Conservation (phyloP, 2,329 filamentous ascomycete species). For the Xylogone sp. region DNA sequence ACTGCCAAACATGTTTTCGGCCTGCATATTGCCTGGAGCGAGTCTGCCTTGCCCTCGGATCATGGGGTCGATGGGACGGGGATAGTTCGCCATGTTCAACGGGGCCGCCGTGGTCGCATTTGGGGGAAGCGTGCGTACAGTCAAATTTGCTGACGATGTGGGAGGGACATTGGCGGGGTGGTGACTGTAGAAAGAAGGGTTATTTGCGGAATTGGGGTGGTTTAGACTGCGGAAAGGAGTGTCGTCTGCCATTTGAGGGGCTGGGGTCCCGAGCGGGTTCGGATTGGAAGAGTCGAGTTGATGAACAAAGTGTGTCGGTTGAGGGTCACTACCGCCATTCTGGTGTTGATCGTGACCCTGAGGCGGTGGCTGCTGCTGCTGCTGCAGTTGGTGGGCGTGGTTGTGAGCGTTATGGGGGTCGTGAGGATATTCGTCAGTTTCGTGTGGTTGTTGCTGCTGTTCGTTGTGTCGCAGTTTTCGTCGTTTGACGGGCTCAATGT, state of each 20-base stretch:
- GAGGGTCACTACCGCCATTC: conserved; percentile 24
- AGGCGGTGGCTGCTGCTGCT: neutral
- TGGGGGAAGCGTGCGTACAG: neutral
- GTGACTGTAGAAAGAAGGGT: neutral
- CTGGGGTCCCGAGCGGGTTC: neutral
- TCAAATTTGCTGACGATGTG: neutral
- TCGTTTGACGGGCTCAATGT: neutral
- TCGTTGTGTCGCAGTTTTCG: neutral
- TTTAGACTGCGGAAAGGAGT: neutral
- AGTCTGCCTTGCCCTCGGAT: neutral
- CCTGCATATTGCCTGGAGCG: neutral
- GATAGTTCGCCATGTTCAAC: neutral
- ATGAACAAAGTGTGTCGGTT: neutral
- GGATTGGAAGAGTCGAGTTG: neutral
- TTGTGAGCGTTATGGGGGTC: neutral
- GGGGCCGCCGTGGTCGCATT: neutral
- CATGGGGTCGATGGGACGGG: neutral
- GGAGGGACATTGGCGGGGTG: neutral
- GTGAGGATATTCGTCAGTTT: neutral
- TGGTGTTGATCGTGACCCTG: neutral
- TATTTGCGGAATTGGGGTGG: neutral
- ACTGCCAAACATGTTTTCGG: neutral
- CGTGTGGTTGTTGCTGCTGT: neutral
- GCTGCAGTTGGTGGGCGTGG: neutral
- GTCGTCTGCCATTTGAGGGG: neutral